Base-by-base conservation (phyloP, 192 early-diverging fungal genomes). In the Podila epigama region DNA sequence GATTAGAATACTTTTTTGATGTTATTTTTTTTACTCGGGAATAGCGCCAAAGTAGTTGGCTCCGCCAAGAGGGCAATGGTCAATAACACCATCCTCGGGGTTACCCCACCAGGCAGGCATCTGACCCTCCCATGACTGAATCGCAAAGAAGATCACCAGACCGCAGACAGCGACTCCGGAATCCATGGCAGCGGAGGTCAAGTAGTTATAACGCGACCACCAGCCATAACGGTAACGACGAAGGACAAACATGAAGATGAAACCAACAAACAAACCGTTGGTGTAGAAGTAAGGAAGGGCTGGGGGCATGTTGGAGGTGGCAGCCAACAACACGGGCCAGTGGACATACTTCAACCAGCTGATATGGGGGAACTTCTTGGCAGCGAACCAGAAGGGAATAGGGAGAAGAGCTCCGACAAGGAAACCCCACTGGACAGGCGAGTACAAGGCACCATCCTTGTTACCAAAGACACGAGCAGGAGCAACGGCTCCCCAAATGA, bases 401-500 rank as follows among this genome's bases (percentile, higher is more conserved):
- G 90, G 87, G 0, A 90, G 58, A n/a, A 89, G 9, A 20, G 73
- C 68, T 9, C 89, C 89, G 18, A 85, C 69, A 11, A 88, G 66
- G 73, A 87, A 83, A 40, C 81, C 80, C 27, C 57, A 81, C 25
- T 79, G 61, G 22, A 80, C 68, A 7, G 79, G 11, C 7, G 57
- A 60, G 58, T 87, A 87, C 8, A 66, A 58, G 10, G 69, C 68
- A 9, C 69, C 67, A n/a, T 68, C 75, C 16, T 40, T 51, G 39
- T 25, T 11, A 8, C 70, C 80, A 61, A 92, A 93, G 78, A 93
- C 85, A 3, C 85, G 79, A n/a, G 50, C 57, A 7, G 93, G 90
- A 25, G 88, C 90, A 61, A 94, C 89, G 6, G 88, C 83, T 9
- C 93, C 93, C 92, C 91, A 94, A 55, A 94, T 88, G 28, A 87